Evolutionary conservation across 441 rosid species (phyloP).

Genomic region (Bruguiera hainesii): DNA sequence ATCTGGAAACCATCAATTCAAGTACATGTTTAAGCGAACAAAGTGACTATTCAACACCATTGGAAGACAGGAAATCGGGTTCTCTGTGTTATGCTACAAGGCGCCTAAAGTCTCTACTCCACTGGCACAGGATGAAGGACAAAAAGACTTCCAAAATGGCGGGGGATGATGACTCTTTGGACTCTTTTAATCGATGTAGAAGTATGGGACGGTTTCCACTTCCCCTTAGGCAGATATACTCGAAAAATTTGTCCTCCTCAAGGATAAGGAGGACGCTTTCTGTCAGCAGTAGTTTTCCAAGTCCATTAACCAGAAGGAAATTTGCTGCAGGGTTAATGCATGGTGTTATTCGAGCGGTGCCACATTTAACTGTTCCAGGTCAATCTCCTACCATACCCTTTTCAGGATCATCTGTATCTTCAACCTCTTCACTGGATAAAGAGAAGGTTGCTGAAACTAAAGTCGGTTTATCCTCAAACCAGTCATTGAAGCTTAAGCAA

Average conservation of each 20-base stretch:
- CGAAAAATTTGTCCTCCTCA: constrained; percentile 39
- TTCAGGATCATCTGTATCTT: constrained; percentile 37
- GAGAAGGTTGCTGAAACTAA: constrained; percentile 26
- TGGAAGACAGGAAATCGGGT: constrained; percentile 29
- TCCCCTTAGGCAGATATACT: constrained; percentile 67
- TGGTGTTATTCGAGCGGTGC: constrained; percentile 63
- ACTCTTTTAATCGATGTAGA: constrained; percentile 21
- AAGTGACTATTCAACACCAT: constrained; percentile 27
- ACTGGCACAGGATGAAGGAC: constrained; percentile 56
- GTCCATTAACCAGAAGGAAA: constrained; percentile 63
- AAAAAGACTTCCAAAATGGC: constrained; percentile 34
- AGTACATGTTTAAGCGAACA: constrained; percentile 49
- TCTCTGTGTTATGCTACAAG: constrained; percentile 46
- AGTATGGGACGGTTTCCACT: constrained; percentile 33
- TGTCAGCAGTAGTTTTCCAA: constrained; percentile 56
- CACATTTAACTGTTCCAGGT: constrained; percentile 32
- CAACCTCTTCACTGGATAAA: constrained; percentile 37
- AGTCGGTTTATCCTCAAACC: constrained; percentile 11
- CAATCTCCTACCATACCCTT: constrained; percentile 41
- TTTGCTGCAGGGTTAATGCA: constrained; percentile 62
- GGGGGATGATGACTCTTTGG: constrained; percentile 27
- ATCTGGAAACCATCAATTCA: constrained; percentile 43
- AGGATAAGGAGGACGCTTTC: constrained; percentile 40
- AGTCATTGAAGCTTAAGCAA: constrained; percentile 26
- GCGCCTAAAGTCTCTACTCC: constrained; percentile 63